Percentiles rank a stretch among this genome's conserved stretches.
Conservation (phyloP, 2,329 filamentous ascomycete genomes). For the Rasamsonia emersonii region DNA sequence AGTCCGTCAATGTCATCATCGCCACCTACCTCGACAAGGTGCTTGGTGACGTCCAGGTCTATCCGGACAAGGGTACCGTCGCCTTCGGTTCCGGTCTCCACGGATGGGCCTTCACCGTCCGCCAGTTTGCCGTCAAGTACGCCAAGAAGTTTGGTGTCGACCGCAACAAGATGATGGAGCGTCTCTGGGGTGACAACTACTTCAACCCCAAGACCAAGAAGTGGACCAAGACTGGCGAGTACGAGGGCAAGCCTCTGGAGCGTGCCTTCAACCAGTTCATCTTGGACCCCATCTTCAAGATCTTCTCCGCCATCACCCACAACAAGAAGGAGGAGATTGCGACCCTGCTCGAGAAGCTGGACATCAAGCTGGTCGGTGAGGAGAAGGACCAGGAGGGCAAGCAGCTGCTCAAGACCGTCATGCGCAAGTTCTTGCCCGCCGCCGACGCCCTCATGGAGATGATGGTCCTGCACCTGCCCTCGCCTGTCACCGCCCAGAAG, state of each 20-base stretch:
- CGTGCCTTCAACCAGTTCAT: conserved; percentile 99
- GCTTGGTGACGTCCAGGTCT: conserved; percentile 97
- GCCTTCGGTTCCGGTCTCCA: conserved; percentile 99
- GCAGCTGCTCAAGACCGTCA: conserved; percentile 92
- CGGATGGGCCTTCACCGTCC: conserved; percentile 99
- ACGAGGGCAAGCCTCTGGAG: conserved; percentile 84
- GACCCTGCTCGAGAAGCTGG: conserved; percentile 81
- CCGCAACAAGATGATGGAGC: conserved; percentile 99
- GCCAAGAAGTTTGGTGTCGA: conserved; percentile 99
- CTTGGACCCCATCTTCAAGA: conserved; percentile 98
- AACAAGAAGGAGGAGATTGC: conserved; percentile 91
- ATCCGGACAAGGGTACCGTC: conserved; percentile 94
- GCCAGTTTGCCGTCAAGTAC: conserved; percentile 92
- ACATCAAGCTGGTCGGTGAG: conserved; percentile 78
- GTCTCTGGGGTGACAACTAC: conserved; percentile 99
- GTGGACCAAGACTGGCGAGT: conserved; percentile 81
- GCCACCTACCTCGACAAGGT: conserved; percentile 96
- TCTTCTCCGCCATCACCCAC: conserved; percentile 95
- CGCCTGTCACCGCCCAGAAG: conserved; percentile 87
- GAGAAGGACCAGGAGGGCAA: conserved; percentile 96
- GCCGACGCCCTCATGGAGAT: conserved; percentile 98
- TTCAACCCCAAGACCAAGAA: conserved; percentile 99
- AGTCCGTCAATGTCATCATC: conserved; percentile 99
- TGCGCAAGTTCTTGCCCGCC: conserved; percentile 97
- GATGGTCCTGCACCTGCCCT: conserved; percentile 99